Conservation (phyloP, 768 basidiomycete species). For the Mycena crocata region DNA sequence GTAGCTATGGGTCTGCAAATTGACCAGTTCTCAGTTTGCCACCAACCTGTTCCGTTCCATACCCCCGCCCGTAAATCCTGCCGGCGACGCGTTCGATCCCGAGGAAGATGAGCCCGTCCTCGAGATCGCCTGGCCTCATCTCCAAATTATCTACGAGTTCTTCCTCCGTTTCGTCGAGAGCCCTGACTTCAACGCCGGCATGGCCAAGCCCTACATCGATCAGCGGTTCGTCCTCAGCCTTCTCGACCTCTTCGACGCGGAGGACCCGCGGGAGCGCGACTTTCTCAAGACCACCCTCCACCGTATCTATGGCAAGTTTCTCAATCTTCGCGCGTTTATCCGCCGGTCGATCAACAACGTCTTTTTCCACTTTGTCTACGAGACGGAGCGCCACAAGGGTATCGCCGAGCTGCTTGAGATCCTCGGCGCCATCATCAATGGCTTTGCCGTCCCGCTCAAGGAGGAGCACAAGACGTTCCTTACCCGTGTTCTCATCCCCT, state of each 20-base stretch:
- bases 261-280: conserved; percentile 98
- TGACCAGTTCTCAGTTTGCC: conserved; percentile 84
- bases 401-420: conserved; percentile 99
- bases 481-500: conserved; percentile 90
- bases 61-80: conserved; percentile 98
- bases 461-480: conserved; percentile 99
- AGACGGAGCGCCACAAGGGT: conserved; percentile 98
- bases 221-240: conserved; percentile 95
- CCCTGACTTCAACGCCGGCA: conserved; percentile 97
- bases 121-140: conserved; percentile 98
- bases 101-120: conserved; percentile 99
- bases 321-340: conserved; percentile 98
- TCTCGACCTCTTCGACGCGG: conserved; percentile 97
- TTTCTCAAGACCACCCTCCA: conserved; percentile 99
- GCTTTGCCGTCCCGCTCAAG: conserved; percentile 97
- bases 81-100: conserved; percentile 98
- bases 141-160: conserved; percentile 99
- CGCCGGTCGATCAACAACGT: conserved; percentile 99
- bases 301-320: conserved; percentile 99
- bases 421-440: conserved; percentile 99
- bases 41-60: conserved; percentile 99
- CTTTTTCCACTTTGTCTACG: conserved; percentile 99
- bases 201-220: conserved; percentile 98
- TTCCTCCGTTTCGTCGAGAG: conserved; percentile 99
- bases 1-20: too few relatives aligned